A percentile compares a stretch with the other conserved stretches of the same genome.
Conservation (phyloP, 2,329 filamentous ascomycete genomes). For the Corinectria fuckeliana region DNA sequence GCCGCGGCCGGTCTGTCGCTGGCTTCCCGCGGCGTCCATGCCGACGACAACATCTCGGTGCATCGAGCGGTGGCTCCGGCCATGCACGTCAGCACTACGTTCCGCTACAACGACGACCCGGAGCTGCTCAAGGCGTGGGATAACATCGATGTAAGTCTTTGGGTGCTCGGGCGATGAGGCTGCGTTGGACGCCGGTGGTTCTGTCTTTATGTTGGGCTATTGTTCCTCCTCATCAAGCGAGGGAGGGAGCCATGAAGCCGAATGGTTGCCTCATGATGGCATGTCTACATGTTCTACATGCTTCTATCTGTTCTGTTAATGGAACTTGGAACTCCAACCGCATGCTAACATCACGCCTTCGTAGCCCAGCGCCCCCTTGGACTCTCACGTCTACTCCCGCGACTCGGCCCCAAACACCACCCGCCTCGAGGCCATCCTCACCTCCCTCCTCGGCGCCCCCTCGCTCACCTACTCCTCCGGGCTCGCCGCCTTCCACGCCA, state of each 20-base stretch:
- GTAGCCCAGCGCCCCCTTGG: constrained; percentile 57
- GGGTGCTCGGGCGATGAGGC: not conserved
- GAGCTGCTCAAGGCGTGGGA: constrained; percentile 61
- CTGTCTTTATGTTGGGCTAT: not conserved
- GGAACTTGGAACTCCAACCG: too few relatives aligned
- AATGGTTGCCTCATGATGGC: not conserved
- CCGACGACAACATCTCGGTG: constrained; percentile 77
- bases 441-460: constrained; percentile 72
- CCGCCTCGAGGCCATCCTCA: constrained; percentile 84
- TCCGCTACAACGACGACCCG: constrained; percentile 78
- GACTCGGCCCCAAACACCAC: constrained; percentile 78
- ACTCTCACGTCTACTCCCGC: constrained; percentile 85
- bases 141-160: constrained; percentile 61
- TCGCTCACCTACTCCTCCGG: constrained; percentile 83
- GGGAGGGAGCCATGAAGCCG: not conserved
- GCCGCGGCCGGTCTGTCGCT: constrained; percentile 50
- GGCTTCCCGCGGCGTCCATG: constrained; percentile 79
- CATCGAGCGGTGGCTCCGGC: constrained; percentile 85
- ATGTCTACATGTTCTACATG: not conserved
- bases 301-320: too few relatives aligned
- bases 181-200: not conserved
- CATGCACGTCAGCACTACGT: constrained; percentile 91
- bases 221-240: not conserved
- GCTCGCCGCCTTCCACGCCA: constrained; percentile 85
- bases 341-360: constrained; percentile 25